Percentiles rank a stretch among this genome's conserved stretches.
These are phyloP conservation scores for Xylariales sp. DNA, from an alignment of 2,329 filamentous ascomycete species.

Conservation along the genomic window DNA sequence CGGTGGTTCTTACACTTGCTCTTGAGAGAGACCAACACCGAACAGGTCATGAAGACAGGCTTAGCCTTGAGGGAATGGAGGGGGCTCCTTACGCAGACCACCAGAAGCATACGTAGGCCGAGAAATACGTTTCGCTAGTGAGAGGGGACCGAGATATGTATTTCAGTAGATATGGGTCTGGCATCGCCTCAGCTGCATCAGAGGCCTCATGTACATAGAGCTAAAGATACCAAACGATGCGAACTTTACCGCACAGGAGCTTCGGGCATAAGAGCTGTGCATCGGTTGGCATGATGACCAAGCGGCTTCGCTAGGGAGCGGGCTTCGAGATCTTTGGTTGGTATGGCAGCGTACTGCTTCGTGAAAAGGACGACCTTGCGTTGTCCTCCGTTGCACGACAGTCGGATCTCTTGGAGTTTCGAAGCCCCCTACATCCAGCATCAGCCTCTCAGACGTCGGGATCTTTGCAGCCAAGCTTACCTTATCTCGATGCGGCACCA, in stretches of 20 bases:
- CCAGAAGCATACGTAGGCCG: background rate
- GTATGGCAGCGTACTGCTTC: slow-evolving; percentile 17
- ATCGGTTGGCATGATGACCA: slow-evolving; percentile 11
- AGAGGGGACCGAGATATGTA: background rate
- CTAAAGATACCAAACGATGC: slow-evolving; percentile 9
- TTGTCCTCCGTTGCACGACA: slow-evolving; percentile 24
- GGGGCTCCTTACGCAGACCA: too few species aligned
- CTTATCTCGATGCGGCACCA: slow-evolving; percentile 22
- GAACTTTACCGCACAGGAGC: slow-evolving; percentile 6
- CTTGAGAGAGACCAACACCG: slow-evolving; percentile 18
- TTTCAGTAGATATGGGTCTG: background rate
- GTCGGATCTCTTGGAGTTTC: slow-evolving; percentile 18
- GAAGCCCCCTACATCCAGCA: background rate
- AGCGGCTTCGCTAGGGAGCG: slow-evolving; percentile 14
- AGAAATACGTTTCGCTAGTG: background rate
- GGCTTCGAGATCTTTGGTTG: slow-evolving; percentile 17
- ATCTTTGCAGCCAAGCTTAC: slow-evolving; percentile 8
- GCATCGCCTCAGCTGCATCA: background rate
- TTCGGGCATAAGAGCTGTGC: slow-evolving; percentile 4
- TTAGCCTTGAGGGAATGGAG: slow-evolving; percentile 17
- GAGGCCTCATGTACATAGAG: slow-evolving; percentile 14
- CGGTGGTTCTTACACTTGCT: slow-evolving; percentile 31
- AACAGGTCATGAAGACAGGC: slow-evolving; percentile 19
- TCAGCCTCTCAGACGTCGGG: slow-evolving; percentile 7
- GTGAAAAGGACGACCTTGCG: slow-evolving; percentile 19